These are phyloP conservation scores for Lotmaria passim DNA, from an alignment of 208 protist genomes.

Conservation along the genomic window DNA sequence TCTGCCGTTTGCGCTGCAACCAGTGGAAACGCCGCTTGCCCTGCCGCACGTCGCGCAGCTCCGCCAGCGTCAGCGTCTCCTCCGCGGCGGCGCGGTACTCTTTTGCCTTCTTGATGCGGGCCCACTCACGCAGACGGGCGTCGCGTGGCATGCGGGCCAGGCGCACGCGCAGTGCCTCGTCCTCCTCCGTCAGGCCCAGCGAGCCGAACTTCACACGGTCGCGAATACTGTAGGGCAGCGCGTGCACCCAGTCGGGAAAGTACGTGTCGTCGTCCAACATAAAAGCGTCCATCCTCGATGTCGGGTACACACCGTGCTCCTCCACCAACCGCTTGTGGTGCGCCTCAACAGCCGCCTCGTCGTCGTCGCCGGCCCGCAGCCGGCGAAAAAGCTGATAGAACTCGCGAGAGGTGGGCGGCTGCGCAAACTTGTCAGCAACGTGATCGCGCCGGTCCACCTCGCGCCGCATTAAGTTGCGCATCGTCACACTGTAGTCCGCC, in stretches of 20 bases:
- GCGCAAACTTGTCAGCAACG: constrained; percentile 77
- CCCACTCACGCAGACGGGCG: constrained; percentile 72
- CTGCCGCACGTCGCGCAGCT: constrained; percentile 77
- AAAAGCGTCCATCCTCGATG: constrained; percentile 80
- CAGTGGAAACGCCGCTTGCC: constrained; percentile 88
- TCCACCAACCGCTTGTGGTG: constrained; percentile 76
- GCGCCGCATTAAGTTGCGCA: constrained; percentile 61
- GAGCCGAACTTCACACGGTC: constrained; percentile 91
- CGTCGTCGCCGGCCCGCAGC: constrained; percentile 59
- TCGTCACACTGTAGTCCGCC: constrained; percentile 38
- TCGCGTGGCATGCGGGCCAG: constrained; percentile 77
- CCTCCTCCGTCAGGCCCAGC: constrained; percentile 87
- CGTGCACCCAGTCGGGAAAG: constrained; percentile 87
- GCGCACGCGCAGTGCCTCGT: constrained; percentile 81
- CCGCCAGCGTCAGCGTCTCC: constrained; percentile 74
- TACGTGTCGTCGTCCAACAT: constrained; percentile 88
- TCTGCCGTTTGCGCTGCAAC: constrained; percentile 81
- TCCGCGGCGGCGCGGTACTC: constrained; percentile 74
- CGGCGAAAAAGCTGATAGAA: constrained; percentile 69
- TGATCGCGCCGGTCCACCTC: constrained; percentile 75
- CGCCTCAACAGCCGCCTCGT: constrained; percentile 56
- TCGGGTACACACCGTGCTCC: constrained; percentile 81
- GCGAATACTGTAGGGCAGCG: constrained; percentile 81
- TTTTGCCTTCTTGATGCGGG: constrained; percentile 72
- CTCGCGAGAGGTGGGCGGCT: constrained; percentile 72